Evolutionary conservation across 352 stramenopile species (phyloP).

Genomic region (Pythium aquatile): DNA sequence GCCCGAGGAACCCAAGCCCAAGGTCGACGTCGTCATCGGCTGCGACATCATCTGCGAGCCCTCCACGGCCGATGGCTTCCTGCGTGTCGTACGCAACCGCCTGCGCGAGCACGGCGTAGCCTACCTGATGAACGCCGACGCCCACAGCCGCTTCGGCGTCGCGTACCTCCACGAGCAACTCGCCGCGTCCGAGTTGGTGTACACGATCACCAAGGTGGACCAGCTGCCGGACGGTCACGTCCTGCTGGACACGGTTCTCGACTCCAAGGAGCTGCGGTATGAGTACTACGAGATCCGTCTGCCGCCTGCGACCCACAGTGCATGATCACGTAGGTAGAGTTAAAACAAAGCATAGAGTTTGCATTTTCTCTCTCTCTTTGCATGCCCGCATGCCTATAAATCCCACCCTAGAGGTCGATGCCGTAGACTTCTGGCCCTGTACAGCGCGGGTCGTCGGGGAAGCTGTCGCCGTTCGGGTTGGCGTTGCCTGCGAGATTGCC

Average conservation of each 20-base stretch:
- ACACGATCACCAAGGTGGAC: constrained; percentile 66
- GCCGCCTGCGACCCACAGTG: constrained; percentile 4
- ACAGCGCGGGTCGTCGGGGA: constrained; percentile 63
- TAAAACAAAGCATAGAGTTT: background rate
- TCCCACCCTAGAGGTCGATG: constrained; percentile 29
- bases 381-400: background rate
- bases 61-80: constrained; percentile 83
- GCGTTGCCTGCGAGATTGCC: constrained; percentile 63
- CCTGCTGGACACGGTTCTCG: constrained; percentile 73
- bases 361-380: background rate
- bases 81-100: constrained; percentile 68
- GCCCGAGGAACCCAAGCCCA: constrained; percentile 26
- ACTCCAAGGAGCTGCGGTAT: constrained; percentile 79
- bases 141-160: constrained; percentile 84
- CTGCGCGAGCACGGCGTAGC: constrained; percentile 53
- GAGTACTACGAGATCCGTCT: constrained; percentile 86
- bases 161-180: constrained; percentile 68
- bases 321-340: background rate
- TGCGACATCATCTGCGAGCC: constrained; percentile 89
- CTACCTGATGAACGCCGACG: constrained; percentile 87
- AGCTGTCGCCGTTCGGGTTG: constrained; percentile 74
- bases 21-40: constrained; percentile 79
- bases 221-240: constrained; percentile 51
- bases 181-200: constrained; percentile 56
- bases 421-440: constrained; percentile 62